Percentiles rank a stretch among this genome's conserved stretches.
Conservation (phyloP, 2,329 filamentous ascomycete species). For the Xylaria sp. region DNA sequence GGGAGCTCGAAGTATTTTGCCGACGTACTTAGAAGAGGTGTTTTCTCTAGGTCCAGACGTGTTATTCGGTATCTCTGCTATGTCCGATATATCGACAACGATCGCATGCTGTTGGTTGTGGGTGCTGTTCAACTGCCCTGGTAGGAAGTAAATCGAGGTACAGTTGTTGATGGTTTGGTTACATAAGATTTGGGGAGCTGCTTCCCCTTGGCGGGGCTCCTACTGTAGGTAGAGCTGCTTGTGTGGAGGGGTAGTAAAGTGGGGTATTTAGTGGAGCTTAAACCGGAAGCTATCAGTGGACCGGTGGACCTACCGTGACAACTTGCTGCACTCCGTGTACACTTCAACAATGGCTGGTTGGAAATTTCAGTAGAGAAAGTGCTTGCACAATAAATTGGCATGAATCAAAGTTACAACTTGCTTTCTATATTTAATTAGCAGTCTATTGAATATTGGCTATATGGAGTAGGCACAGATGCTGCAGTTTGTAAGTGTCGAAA, state of each 20-base stretch:
- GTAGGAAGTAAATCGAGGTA: neutral
- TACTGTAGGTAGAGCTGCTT: neutral
- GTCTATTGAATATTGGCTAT: no score
- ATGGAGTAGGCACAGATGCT: no score
- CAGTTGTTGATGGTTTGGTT: conserved; percentile 11
- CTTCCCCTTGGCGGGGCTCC: conserved; percentile 9
- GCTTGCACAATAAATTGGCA: no score
- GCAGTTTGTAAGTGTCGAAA: no score
- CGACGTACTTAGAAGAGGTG: no score
- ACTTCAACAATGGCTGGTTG: no score
- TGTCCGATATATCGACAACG: neutral
- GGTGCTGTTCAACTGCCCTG: neutral
- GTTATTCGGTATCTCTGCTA: neutral
- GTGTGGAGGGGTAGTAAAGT: conserved; percentile 1
- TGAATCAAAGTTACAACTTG: no score
- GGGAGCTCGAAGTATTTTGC: conserved; percentile 1
- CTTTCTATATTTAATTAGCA: no score
- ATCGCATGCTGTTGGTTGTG: neutral
- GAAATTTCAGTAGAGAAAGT: no score
- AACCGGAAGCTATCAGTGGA: neutral
- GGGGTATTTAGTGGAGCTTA: neutral
- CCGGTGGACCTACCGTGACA: neutral
- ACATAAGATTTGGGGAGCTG: conserved; percentile 12
- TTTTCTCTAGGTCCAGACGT: neutral
- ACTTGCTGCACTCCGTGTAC: no score